Evolutionary conservation across 805 yeast genomes (phyloP), one percentile per base, ranked within the genome.

Genomic region (Ogataea polymorpha): DNA sequence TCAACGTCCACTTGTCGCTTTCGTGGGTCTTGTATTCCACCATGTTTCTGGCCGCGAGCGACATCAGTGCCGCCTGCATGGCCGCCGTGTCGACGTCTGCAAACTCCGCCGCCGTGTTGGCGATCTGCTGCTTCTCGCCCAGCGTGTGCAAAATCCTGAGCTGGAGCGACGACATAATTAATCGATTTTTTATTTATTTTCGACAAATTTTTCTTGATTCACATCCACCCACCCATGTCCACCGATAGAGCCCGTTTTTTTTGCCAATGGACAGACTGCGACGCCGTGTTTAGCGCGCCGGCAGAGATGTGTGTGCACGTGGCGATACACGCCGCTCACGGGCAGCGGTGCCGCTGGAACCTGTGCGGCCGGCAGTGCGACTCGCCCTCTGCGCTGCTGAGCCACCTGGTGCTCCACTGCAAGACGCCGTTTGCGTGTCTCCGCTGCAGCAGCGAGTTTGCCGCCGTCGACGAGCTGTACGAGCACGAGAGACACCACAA

Each of bases 21-120:
- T 91, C 98, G 40, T 79, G 71, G 46, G 86, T 77, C 53, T 76
- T 71, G 70, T 79, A 90, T 32, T 67, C 66, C 54, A 93, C 75
- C 86, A 91, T 90, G 42, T 77, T 74, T 63, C 85, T 84, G 46
- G 96, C 90, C 60, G 82, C 76, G 42, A 93, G 73, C 16, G 97
- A 90, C 59, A 82, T 83, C 56, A 93, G 77, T 21, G 91, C 91
- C n/a, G 96, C 75, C 53, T 84, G 85, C 39, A 87, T 71, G 12
- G 76, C 70, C 61, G 77, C 79, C 31, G 91, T 74, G 41, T 77
- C 80, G 33, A 75, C 68, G 12, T 65, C 70, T 29, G 93, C 84
- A 69, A 90, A 86, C 35, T 74, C 74, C 14, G 66, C 74, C 38
- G 77, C 67, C 5, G 97, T 80, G 62, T 87, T 89, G 37, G 69